Evolutionary conservation across 2,329 filamentous ascomycete species (phyloP), one percentile per base, ranked within the genome.

Genomic region (Coniella lustricola): DNA sequence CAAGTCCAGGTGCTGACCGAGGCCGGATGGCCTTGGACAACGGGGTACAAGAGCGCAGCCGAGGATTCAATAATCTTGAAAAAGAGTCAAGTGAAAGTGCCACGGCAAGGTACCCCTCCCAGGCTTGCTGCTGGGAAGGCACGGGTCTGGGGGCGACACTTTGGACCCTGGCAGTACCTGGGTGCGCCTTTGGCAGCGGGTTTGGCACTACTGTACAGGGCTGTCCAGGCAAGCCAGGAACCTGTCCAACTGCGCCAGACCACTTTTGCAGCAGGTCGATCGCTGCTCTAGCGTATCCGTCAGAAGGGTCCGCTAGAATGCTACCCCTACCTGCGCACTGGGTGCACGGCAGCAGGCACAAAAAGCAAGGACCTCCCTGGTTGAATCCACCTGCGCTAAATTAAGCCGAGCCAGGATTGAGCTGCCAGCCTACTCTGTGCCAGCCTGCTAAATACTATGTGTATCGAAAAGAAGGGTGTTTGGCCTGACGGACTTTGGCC

Each of bases 101-200:
- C 5, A 29, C 5, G 25, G 25, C 25, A 35, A 41, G 18, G 36
- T 35, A 22, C 44, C 36, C 37, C 44, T 47, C 44, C 21, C n/a
- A n/a, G n/a, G n/a, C n/a, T n/a, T n/a, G n/a, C n/a, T 34, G 40
- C 33, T 40, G 40, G 44, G 44, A 41, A 47, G 44, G 25, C 37
- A 32, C 44, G 40, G 12, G n/a, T 25, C 10, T 29, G 25, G 10
- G 21, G 21, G 44, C 29, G 25, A n/a, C 40, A 33, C 40, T 25
- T 29, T 42, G 40, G 32, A 42, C 38, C 38, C 38, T 42, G 40
- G n/a, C n/a, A n/a, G n/a, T n/a, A n/a, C n/a, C n/a, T n/a, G n/a
- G n/a, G 17, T 31, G 40, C 33, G 18, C 36, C 12, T 38, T 45
- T 45, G 17, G 17, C 43, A 45, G 35, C 32, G 34, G 22, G 5